Conservation (phyloP, 2,329 filamentous ascomycete genomes). For the Colletotrichum liaoningense region DNA sequence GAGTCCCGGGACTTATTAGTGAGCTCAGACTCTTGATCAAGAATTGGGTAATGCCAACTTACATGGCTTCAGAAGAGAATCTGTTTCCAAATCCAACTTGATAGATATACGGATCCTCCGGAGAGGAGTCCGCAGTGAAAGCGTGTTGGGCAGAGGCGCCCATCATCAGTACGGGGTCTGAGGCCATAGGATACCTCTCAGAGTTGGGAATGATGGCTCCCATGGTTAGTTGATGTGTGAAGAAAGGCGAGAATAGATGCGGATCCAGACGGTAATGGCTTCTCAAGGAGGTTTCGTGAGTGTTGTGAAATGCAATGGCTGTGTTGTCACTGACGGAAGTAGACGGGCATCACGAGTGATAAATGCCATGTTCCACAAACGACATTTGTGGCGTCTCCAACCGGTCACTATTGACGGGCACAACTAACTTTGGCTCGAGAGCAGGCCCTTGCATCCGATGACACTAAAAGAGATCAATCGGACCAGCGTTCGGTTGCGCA, state of each 20-base stretch:
- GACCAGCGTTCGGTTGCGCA: constrained; percentile 17
- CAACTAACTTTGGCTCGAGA: constrained; percentile 14
- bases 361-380: constrained; percentile 23
- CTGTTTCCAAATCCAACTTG: constrained; percentile 40
- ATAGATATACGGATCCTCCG: constrained; percentile 38
- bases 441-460: constrained; percentile 25
- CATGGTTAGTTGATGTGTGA: constrained; percentile 4
- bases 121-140: constrained; percentile 29
- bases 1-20: constrained; percentile 29
- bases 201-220: constrained; percentile 23
- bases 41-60: neutral
- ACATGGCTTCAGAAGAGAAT: constrained; percentile 40
- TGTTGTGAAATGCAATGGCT: neutral
- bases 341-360: constrained; percentile 7
- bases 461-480: constrained; percentile 29
- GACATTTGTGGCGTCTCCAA: constrained; percentile 25
- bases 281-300: neutral
- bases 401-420: neutral
- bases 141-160: constrained; percentile 34
- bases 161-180: neutral
- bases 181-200: constrained; percentile 6
- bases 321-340: constrained; percentile 8
- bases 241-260: neutral
- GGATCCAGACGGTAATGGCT: neutral
- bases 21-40: neutral